phyloP scores from a whole-genome alignment of 164 flowering plant species.

The Dillenia suffruticosa region DNA sequence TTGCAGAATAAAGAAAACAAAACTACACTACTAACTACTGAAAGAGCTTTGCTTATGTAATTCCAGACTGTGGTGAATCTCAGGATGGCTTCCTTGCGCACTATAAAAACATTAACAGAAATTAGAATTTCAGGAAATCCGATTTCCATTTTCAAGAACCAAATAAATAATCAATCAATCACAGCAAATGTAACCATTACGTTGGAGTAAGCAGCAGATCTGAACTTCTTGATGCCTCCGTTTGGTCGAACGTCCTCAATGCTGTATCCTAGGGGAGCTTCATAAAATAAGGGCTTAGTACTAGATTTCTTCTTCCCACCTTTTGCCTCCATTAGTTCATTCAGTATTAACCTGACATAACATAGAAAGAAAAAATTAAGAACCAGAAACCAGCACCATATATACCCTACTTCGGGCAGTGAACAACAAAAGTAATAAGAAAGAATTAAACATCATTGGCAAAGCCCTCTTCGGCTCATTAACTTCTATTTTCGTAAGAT shows the following conservation, averaged over 20 bases:
- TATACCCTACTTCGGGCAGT: too few relatives aligned
- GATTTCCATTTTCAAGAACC: too few relatives aligned
- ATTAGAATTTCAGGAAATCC: neutral
- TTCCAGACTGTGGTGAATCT: conserved; percentile 14
- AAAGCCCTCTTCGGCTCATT: too few relatives aligned
- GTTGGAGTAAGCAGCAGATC: conserved; percentile 45
- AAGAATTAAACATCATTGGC: too few relatives aligned
- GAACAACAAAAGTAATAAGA: too few relatives aligned
- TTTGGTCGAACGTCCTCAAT: conserved; percentile 42
- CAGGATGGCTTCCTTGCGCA: conserved; percentile 89
- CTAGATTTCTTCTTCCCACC: conserved; percentile 33
- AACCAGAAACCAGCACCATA: too few relatives aligned
- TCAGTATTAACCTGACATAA: conserved; percentile 11
- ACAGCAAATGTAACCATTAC: conserved; percentile 10
- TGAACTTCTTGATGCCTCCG: conserved; percentile 43
- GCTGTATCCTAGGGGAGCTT: conserved; percentile 46
- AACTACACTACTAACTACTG: conserved; percentile 2
- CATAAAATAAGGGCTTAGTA: conserved; percentile 28
- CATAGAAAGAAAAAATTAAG: too few relatives aligned
- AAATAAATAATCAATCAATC: neutral
- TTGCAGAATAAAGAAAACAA: neutral
- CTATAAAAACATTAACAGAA: conserved; percentile 41
- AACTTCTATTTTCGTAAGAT: too few relatives aligned
- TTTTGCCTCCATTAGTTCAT: conserved; percentile 42
- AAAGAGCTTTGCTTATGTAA: conserved; percentile 11